These are phyloP conservation scores for Lactarius hengduanensis DNA, from an alignment of 768 basidiomycete species.

Conservation along the genomic window DNA sequence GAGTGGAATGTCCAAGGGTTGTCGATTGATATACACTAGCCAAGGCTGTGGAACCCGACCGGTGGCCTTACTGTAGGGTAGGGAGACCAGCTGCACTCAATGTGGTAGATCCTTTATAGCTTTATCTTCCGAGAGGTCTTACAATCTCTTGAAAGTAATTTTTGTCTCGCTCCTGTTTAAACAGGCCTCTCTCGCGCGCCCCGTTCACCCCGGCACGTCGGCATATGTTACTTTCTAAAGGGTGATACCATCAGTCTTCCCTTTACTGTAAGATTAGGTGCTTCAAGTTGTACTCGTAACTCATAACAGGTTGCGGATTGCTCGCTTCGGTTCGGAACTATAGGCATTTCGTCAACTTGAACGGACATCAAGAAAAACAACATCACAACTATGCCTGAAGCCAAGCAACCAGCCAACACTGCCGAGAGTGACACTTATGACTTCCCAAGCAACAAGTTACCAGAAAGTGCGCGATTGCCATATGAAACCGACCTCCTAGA, in stretches of 20 bases:
- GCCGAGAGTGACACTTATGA: background rate
- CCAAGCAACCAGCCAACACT: background rate
- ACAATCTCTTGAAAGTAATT: background rate
- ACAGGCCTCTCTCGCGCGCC: background rate
- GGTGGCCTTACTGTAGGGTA: background rate
- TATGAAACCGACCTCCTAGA: background rate
- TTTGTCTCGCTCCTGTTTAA: background rate
- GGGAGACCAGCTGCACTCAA: background rate
- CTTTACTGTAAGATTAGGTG: background rate
- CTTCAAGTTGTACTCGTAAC: background rate
- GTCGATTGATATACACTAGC: background rate
- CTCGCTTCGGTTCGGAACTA: background rate
- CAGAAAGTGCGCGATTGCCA: background rate
- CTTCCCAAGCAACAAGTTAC: background rate
- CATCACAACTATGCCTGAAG: background rate
- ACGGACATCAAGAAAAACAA: conserved; percentile 2
- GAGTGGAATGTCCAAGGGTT: background rate
- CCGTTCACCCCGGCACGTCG: background rate
- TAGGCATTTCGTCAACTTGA: background rate
- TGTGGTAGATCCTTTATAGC: background rate
- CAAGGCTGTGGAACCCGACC: background rate
- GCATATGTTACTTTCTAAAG: background rate
- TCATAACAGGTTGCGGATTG: background rate
- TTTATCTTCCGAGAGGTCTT: background rate
- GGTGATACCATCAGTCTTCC: background rate